Evolutionary conservation across 805 yeast genomes (phyloP).

Genomic region (Myxozyma vanderwaltii): DNA sequence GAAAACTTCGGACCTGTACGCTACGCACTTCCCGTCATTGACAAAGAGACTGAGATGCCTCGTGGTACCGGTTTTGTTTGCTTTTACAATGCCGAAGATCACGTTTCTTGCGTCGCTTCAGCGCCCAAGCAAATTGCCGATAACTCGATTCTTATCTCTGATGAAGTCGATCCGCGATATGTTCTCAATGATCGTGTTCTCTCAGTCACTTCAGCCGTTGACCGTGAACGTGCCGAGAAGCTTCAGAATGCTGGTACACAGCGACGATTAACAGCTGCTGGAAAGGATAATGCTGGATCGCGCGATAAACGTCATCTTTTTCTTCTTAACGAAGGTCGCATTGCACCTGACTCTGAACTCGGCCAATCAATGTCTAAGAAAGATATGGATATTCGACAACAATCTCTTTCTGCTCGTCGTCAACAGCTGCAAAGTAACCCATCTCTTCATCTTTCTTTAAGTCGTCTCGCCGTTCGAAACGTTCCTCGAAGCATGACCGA

Average conservation of each 20-base stretch:
- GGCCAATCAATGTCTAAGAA: conserved; percentile 66
- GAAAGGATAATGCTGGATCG: conserved; percentile 58
- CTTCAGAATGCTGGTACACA: conserved; percentile 73
- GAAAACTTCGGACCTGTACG: conserved; percentile 80
- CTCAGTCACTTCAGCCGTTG: conserved; percentile 81
- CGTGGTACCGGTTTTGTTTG: conserved; percentile 96
- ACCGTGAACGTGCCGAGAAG: conserved; percentile 74
- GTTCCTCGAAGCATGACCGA: conserved; percentile 90
- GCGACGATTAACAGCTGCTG: conserved; percentile 72
- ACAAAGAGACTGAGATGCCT: conserved; percentile 80
- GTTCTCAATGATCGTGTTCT: conserved; percentile 91
- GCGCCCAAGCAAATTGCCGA: conserved; percentile 77
- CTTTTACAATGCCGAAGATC: conserved; percentile 63
- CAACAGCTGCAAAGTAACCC: conserved; percentile 91
- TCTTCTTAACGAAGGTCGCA: conserved; percentile 90
- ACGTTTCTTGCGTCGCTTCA: conserved; percentile 64
- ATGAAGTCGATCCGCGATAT: conserved; percentile 74
- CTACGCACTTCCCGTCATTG: conserved; percentile 92
- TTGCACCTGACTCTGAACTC: conserved; percentile 74
- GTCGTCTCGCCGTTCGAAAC: conserved; percentile 92
- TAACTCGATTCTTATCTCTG: conserved; percentile 68
- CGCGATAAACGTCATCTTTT: conserved; percentile 83
- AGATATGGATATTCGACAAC: conserved; percentile 85
- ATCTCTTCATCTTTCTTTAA: conserved; percentile 85
- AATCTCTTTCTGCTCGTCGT: conserved; percentile 80